Base-by-base conservation (phyloP, 495 filamentous ascomycete genomes). In the Chaetomium cochliodes region DNA sequence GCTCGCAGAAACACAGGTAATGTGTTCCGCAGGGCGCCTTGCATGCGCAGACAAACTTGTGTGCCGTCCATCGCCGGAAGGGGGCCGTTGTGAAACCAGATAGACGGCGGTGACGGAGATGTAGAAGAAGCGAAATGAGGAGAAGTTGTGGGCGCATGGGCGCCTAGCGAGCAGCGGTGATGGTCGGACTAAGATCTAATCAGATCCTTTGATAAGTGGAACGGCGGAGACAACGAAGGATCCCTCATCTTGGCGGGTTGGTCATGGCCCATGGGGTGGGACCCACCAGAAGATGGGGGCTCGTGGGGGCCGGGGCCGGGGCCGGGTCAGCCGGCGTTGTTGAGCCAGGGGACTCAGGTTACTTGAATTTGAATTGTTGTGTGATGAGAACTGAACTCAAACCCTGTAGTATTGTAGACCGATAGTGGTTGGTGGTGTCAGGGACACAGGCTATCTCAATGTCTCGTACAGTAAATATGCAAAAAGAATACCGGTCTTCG, bases 161-260 rank as follows among this genome's bases (percentile, higher is more conserved):
- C n/a, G 57, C 42, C 25, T 25, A 26, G 41, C 23, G 15, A 12
- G 8, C 50, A 0, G 30, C 26, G 44, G 20, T 30, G 25, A 59
- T 49, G 25, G 33, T 23, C n/a, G 8, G 46, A n/a, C 7, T 25
- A 60, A 33, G 59, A 62, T 62, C 59, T 62, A 42, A 62, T 62
- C 59, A 25, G 59, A 62, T 62, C 49, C 3, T 30, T 2, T 30
- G 57, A 59, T 59, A 59, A 59, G 44, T 9, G 2, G 22, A 42
- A 37, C 5, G 11, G 33, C n/a, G 20, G 55, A 20, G 49, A 47
- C 41, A 18, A 44, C 13, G 13, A 18, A 18, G 41, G 41, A 44
- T 18, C 13, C 2, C 13, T 18, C 41, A 15, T 18, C 41, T 44
- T 44, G 41, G 41, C 41, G 6, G 3, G 13, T 44, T 44, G 41